phyloP scores from a whole-genome alignment of 345 rosid genomes.

The Kandelia obovata region DNA sequence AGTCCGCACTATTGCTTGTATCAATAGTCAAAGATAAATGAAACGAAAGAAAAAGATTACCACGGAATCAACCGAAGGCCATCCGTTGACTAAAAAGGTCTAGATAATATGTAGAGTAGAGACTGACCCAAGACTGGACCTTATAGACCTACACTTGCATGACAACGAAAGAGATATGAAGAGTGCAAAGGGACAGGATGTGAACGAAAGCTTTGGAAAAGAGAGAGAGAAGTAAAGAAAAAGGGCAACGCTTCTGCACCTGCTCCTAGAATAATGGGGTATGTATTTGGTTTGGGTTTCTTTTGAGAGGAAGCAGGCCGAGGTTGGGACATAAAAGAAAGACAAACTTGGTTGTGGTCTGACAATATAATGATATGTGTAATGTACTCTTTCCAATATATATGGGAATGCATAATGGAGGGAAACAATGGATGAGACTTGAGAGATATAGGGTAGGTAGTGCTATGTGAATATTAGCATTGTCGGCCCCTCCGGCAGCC shows the following conservation, averaged over 20 bases:
- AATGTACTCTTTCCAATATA: conserved; percentile 55
- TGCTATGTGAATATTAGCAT: conserved; percentile 40
- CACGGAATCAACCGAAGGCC: conserved; percentile 28
- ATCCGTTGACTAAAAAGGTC: conserved; percentile 18
- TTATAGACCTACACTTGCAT: conserved; percentile 11
- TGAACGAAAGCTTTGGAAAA: background rate
- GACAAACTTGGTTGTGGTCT: conserved; percentile 11
- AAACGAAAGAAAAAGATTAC: background rate
- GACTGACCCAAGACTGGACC: conserved; percentile 12
- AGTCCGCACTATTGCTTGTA: conserved; percentile 28
- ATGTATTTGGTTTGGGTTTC: conserved; percentile 8
- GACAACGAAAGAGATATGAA: conserved; percentile 1
- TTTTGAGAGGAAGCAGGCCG: conserved; percentile 55
- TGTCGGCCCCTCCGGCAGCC: conserved; percentile 51
- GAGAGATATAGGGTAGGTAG: conserved; percentile 17
- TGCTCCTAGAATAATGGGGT: conserved; percentile 27
- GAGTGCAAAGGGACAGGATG: background rate
- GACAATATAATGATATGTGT: conserved; percentile 34
- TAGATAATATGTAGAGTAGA: conserved; percentile 1
- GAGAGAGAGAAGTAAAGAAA: background rate
- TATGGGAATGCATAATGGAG: conserved; percentile 16
- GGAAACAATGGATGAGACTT: conserved; percentile 21
- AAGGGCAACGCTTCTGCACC: conserved; percentile 80
- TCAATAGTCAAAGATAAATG: conserved; percentile 38
- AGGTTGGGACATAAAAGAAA: conserved; percentile 52